These are phyloP conservation scores for Thoreauomyces humboldtii DNA, from an alignment of 192 early-diverging fungal genomes.

Conservation along the genomic window DNA sequence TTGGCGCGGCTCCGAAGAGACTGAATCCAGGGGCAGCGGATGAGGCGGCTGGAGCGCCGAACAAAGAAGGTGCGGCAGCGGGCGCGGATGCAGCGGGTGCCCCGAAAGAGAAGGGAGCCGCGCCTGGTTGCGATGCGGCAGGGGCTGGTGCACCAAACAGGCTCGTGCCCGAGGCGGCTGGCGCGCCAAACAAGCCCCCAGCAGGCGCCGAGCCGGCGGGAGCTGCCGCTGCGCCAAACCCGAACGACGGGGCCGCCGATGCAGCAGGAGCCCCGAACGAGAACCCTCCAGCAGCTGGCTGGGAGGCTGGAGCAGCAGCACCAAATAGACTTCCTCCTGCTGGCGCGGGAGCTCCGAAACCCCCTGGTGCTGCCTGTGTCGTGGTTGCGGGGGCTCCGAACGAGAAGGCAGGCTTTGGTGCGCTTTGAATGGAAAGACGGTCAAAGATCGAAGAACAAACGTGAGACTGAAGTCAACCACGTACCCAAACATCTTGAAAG, in stretches of 20 bases:
- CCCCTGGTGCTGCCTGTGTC: neutral
- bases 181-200: neutral
- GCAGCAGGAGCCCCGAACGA: neutral
- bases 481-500: no score
- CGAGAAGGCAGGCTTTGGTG: no score
- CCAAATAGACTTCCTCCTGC: neutral
- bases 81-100: neutral
- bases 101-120: neutral
- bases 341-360: neutral
- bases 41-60: neutral
- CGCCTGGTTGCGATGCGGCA: neutral
- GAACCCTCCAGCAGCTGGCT: neutral
- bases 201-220: neutral
- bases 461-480: no score
- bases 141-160: neutral
- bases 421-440: no score
- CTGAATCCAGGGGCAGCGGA: neutral
- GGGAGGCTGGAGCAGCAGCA: neutral
- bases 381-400: conserved; percentile 1
- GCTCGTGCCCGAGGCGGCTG: neutral
- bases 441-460: no score
- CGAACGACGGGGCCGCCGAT: neutral
- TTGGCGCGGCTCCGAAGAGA: neutral
- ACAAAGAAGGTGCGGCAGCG: neutral
- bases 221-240: neutral